Conservation (phyloP, 768 basidiomycete species). For the Termitomyces sp. region DNA sequence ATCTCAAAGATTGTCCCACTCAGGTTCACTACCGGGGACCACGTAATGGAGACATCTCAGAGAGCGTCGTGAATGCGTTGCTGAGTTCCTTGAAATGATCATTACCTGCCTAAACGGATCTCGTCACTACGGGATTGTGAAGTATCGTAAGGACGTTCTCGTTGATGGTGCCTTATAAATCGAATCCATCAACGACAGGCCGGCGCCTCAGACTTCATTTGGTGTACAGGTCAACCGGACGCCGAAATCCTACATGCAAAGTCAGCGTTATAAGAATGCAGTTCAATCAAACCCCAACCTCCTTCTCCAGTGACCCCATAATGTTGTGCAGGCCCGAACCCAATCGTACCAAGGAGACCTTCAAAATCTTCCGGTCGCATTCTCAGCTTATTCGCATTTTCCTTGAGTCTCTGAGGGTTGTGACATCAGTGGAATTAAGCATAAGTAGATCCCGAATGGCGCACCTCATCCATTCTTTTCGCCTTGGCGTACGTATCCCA, state of each 20-base stretch:
- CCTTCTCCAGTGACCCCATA: slow-evolving; percentile 59
- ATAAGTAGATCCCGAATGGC: not conserved
- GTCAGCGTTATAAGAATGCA: not conserved
- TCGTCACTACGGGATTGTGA: no score
- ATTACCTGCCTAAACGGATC: not conserved
- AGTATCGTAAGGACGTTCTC: not conserved
- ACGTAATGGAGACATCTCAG: not conserved
- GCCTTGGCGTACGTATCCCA: slow-evolving; percentile 85
- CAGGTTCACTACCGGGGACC: not conserved
- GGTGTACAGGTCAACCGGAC: slow-evolving; percentile 58
- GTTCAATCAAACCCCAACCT: slow-evolving; percentile 37
- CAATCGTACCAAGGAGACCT: slow-evolving; percentile 46
- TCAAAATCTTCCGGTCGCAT: slow-evolving; percentile 65
- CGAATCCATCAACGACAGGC: not conserved
- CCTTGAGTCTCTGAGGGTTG: slow-evolving; percentile 42
- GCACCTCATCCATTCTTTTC: slow-evolving; percentile 58
- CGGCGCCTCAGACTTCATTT: slow-evolving; percentile 26
- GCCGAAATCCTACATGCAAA: slow-evolving; percentile 43
- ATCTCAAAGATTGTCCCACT: not conserved
- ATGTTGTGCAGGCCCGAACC: slow-evolving; percentile 48
- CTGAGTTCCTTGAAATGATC: not conserved
- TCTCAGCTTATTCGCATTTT: slow-evolving; percentile 49
- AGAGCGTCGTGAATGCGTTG: not conserved
- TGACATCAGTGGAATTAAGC: not conserved
- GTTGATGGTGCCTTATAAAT: not conserved